These are phyloP conservation scores for Saccharomycopsis olivae DNA, from an alignment of 805 yeast species.

Conservation along the genomic window DNA sequence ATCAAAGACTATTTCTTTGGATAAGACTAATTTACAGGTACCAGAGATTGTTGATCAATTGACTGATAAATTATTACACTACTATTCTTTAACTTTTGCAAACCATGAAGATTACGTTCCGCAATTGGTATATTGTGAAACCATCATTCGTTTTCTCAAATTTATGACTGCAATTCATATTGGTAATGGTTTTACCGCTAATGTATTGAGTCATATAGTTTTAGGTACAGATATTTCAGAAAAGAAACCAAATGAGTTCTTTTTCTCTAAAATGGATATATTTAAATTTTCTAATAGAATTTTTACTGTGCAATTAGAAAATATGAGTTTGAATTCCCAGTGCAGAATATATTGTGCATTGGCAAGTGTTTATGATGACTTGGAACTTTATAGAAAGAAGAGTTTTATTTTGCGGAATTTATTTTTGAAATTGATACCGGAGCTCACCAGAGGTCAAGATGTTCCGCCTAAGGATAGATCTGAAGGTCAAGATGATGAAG, in stretches of 20 bases:
- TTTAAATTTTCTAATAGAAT: slow-evolving; percentile 37
- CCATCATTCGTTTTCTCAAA: slow-evolving; percentile 51
- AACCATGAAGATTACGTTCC: slow-evolving; percentile 73
- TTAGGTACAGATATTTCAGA: slow-evolving; percentile 25
- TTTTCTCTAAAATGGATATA: slow-evolving; percentile 33
- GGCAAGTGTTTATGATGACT: slow-evolving; percentile 50
- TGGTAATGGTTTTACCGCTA: slow-evolving; percentile 37
- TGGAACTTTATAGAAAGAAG: slow-evolving; percentile 56
- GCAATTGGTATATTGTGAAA: slow-evolving; percentile 65
- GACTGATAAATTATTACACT: slow-evolving; percentile 30
- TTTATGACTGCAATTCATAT: slow-evolving; percentile 44
- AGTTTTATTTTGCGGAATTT: slow-evolving; percentile 61
- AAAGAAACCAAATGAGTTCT: slow-evolving; percentile 11
- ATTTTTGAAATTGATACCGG: slow-evolving; percentile 39
- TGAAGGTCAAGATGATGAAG: slow-evolving; percentile 7
- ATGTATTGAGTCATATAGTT: slow-evolving; percentile 35
- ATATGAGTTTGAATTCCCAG: slow-evolving; percentile 41
- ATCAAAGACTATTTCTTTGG: neutral
- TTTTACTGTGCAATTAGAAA: slow-evolving; percentile 33
- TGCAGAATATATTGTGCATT: slow-evolving; percentile 54
- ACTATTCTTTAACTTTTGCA: slow-evolving; percentile 40
- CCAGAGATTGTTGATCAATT: slow-evolving; percentile 31
- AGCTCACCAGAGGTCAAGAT: slow-evolving; percentile 21
- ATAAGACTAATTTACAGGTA: slow-evolving; percentile 17
- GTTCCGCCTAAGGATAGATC: no score